These are phyloP conservation scores for Xylariaceae sp. DNA, from an alignment of 2,329 filamentous ascomycete genomes.

Conservation along the genomic window DNA sequence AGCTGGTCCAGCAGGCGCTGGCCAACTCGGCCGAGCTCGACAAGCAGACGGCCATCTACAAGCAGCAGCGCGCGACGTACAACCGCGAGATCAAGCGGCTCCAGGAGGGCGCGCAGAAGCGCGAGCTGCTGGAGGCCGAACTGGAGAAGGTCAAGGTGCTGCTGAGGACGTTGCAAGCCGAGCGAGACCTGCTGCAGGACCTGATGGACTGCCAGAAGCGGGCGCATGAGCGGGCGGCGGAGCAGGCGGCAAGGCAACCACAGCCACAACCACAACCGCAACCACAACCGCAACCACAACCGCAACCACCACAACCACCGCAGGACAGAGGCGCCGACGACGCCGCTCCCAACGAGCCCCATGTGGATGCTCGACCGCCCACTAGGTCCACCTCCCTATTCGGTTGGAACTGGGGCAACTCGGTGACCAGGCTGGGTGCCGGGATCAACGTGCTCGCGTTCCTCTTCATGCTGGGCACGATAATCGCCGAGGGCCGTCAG, in stretches of 20 bases:
- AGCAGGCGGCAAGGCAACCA: too few species aligned
- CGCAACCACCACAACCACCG: too few species aligned
- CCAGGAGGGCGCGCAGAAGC: conserved; percentile 2
- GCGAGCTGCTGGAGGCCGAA: conserved; percentile 6
- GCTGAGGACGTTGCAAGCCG: not conserved
- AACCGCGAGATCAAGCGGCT: not conserved
- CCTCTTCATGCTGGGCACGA: conserved; percentile 9
- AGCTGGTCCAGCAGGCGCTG: not conserved
- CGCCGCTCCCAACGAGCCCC: too few species aligned
- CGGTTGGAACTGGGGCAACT: not conserved
- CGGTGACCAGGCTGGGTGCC: not conserved
- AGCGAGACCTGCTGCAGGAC: conserved; percentile 7
- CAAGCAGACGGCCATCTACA: not conserved
- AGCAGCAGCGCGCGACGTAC: conserved; percentile 2
- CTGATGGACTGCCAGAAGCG: not conserved
- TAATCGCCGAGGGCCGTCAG: conserved; percentile 21
- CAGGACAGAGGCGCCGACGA: too few species aligned
- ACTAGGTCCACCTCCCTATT: not conserved
- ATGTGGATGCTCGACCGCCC: too few species aligned
- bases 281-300: too few species aligned
- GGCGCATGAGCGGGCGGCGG: not conserved
- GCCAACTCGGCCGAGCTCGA: not conserved
- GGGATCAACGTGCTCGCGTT: conserved; percentile 1
- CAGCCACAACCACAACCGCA: too few species aligned
- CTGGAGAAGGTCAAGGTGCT: conserved; percentile 11